A percentile compares a stretch with the other conserved stretches of the same genome.
phyloP scores from a whole-genome alignment of 1,139 yeast genomes.

The Candida sanyaensis region DNA sequence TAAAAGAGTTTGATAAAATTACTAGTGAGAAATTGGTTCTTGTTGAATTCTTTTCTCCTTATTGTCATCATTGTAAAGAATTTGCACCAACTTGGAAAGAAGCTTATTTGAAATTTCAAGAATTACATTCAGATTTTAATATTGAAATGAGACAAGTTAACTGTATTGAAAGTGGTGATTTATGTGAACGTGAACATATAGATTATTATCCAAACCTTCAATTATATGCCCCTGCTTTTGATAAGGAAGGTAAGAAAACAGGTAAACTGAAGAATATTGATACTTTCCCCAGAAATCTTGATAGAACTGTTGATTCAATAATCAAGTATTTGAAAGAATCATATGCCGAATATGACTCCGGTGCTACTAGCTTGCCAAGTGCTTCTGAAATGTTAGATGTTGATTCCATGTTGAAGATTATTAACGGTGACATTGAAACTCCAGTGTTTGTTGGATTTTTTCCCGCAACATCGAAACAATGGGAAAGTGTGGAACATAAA shows the following conservation, averaged over 20 bases:
- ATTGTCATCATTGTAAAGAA: slow-evolving; percentile 67
- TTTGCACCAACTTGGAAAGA: slow-evolving; percentile 68
- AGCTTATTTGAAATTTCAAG: slow-evolving; percentile 46
- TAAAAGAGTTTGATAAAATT: slow-evolving; percentile 42
- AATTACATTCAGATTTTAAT: slow-evolving; percentile 38
- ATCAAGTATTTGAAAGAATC: slow-evolving; percentile 54
- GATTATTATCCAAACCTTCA: slow-evolving; percentile 58
- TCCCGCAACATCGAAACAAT: slow-evolving; percentile 52
- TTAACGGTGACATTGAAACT: slow-evolving; percentile 47
- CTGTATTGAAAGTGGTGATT: slow-evolving; percentile 71
- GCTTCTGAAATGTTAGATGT: slow-evolving; percentile 33
- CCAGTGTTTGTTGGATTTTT: slow-evolving; percentile 65
- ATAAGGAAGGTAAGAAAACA: slow-evolving; percentile 25
- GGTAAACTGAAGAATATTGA: slow-evolving; percentile 40
- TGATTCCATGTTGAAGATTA: slow-evolving; percentile 37
- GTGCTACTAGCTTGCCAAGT: slow-evolving; percentile 37
- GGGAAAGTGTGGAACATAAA: slow-evolving; percentile 37
- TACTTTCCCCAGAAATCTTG: slow-evolving; percentile 47
- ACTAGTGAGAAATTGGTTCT: slow-evolving; percentile 52
- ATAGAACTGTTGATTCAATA: slow-evolving; percentile 50
- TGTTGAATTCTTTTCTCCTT: slow-evolving; percentile 70
- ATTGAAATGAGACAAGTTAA: slow-evolving; percentile 68
- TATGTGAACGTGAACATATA: slow-evolving; percentile 63
- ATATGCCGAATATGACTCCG: slow-evolving; percentile 46
- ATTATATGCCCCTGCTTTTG: slow-evolving; percentile 55